A percentile compares a stretch with the other conserved stretches of the same genome.
Evolutionary conservation across 768 basidiomycete genomes (phyloP).

Genomic region (Mycena kentingensis): DNA sequence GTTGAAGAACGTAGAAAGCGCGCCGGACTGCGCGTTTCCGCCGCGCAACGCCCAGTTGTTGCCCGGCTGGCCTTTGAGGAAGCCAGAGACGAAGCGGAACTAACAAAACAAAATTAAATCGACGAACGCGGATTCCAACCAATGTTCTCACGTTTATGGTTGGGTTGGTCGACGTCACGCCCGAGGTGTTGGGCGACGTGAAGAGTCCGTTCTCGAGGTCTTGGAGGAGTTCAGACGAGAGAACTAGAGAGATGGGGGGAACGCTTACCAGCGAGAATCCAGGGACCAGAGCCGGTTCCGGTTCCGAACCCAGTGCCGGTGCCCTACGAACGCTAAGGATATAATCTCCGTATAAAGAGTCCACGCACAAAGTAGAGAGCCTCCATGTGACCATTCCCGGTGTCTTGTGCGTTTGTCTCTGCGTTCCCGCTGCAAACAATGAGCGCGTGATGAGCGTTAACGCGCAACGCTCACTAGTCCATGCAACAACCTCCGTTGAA

Average conservation of each 20-base stretch:
- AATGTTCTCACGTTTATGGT: too few species aligned
- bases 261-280: background rate
- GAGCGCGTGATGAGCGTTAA: background rate
- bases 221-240: background rate
- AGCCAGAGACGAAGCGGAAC: slow-evolving; percentile 10
- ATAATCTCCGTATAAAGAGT: background rate
- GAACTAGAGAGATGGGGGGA: slow-evolving; percentile 2
- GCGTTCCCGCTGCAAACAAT: slow-evolving; percentile 6
- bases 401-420: slow-evolving; percentile 3
- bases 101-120: too few species aligned
- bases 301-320: slow-evolving; percentile 3
- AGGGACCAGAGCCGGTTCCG: background rate
- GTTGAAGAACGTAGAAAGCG: slow-evolving; percentile 8
- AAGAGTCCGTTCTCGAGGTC: slow-evolving; percentile 15
- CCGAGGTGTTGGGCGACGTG: background rate
- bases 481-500: too few species aligned
- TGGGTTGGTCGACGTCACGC: background rate
- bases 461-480: background rate
- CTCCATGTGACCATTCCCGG: slow-evolving; percentile 4
- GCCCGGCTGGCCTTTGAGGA: slow-evolving; percentile 12
- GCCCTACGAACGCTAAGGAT: background rate
- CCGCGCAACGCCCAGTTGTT: slow-evolving; percentile 1
- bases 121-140: too few species aligned
- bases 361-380: slow-evolving; percentile 13
- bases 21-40: slow-evolving; percentile 7